Conservation (phyloP, 2,329 filamentous ascomycete genomes). For the Rhynchosporium agropyri region DNA sequence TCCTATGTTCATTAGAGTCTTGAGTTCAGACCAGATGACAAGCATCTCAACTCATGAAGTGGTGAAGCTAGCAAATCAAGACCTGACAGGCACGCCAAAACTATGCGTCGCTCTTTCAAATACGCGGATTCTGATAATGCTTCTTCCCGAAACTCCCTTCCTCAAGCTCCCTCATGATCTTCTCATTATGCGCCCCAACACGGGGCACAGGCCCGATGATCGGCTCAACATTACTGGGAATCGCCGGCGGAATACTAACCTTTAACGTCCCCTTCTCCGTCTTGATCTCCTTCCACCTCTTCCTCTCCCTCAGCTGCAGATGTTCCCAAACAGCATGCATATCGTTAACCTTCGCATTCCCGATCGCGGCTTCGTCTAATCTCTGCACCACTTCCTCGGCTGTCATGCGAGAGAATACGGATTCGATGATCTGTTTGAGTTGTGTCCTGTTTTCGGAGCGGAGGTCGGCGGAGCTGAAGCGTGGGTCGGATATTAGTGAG, state of each 20-base stretch:
- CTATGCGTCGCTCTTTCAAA: background rate
- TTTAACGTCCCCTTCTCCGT: conserved; percentile 18
- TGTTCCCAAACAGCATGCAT: conserved; percentile 18
- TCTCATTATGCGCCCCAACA: conserved; percentile 16
- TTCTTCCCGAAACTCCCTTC: conserved; percentile 16
- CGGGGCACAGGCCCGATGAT: conserved; percentile 18
- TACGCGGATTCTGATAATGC: conserved; percentile 9
- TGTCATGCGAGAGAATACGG: conserved; percentile 9
- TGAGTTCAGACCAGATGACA: background rate
- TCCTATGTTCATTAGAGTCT: background rate
- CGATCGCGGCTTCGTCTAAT: conserved; percentile 15
- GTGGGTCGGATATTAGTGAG: background rate
- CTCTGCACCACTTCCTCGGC: conserved; percentile 16
- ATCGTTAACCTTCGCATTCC: conserved; percentile 18
- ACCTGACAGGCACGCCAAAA: too few relatives aligned
- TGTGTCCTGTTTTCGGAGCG: conserved; percentile 15
- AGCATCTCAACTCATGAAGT: background rate
- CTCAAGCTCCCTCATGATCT: conserved; percentile 18
- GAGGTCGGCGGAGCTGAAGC: background rate
- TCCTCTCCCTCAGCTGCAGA: conserved; percentile 10
- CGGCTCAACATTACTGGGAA: conserved; percentile 17
- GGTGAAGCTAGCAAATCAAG: too few relatives aligned
- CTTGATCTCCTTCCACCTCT: conserved; percentile 13
- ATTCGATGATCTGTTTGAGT: conserved; percentile 13
- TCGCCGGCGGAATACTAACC: conserved; percentile 16